Base-by-base conservation (phyloP, 345 rosid genomes). In the Euphorbia lathyris region DNA sequence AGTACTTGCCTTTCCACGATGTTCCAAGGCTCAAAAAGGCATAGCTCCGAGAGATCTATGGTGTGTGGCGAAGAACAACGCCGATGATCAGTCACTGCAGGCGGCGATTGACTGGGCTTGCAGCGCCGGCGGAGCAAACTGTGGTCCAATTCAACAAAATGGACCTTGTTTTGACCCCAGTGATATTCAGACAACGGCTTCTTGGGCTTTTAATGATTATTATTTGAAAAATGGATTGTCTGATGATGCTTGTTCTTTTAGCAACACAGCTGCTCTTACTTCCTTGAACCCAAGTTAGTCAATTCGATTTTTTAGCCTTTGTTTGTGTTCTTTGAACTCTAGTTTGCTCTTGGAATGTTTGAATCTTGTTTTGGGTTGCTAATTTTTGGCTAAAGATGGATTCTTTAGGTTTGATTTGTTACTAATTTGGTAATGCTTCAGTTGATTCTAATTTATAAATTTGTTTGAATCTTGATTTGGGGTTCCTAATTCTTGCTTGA, bases 41-140 rank as follows among this genome's bases (percentile, higher is more conserved):
- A 72, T 67, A n/a, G 76, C 65, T 29, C 72, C 70, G 47, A 64
- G 76, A 77, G 90, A 87, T 69, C 90, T 91, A 0, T 91, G 93
- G 91, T 93, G 98, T 78, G 98, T 91, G 51, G 92, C 97, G 3
- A 88, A 86, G 91, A 88, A 90, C 83, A 89, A 93, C 82, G 96
- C 89, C 3, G 90, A 84, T 40, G 94, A 93, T 70, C 81, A 87
- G 16, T 74, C 86, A 23, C 85, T 92, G 20, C 88, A 83, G 80
- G 69, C 66, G 63, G 90, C 95, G n/a, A 62, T 92, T 45, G 82
- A 84, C 71, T 92, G 96, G 98, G 93, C 98, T 0, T 92, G 96
- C 71, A 91, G 96, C 2, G 71, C 74, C 1, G 96, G 95, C 11
- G 92, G 86, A 32, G 79, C 91, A 19, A 77, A 83, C 62, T 92